These are phyloP conservation scores for Aspergillus udagawae DNA, from an alignment of 2,329 filamentous ascomycete species.

Conservation along the genomic window DNA sequence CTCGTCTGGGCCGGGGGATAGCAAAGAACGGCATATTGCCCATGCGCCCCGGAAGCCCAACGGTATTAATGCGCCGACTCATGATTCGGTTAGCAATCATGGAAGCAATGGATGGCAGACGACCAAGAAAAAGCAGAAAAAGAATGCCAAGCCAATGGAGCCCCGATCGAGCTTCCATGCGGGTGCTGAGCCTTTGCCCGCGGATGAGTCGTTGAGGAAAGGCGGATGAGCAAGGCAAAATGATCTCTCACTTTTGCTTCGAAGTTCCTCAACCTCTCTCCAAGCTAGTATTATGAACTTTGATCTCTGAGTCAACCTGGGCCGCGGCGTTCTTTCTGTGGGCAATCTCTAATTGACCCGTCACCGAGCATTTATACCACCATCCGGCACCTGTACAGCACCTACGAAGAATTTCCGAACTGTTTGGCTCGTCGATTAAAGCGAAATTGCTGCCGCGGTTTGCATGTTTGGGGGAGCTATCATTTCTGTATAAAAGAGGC, in stretches of 20 bases:
- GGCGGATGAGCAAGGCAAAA: constrained; percentile 34
- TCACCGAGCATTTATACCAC: background rate
- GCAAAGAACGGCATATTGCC: constrained; percentile 29
- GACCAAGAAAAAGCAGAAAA: constrained; percentile 42
- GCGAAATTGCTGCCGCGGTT: constrained; percentile 1
- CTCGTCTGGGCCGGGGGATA: constrained; percentile 16
- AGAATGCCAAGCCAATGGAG: constrained; percentile 34
- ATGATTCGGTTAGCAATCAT: constrained; percentile 22
- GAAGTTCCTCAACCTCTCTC: background rate
- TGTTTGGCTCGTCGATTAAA: background rate
- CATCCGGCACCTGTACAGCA: background rate
- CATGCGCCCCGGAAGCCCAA: constrained; percentile 30
- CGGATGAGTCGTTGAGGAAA: constrained; percentile 43
- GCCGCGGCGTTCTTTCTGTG: too few species aligned
- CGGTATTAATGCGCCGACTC: constrained; percentile 21
- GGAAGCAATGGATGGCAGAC: constrained; percentile 40
- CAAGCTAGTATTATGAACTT: background rate
- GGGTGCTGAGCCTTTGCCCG: constrained; percentile 37
- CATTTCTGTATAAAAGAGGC: constrained; percentile 19
- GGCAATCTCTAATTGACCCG: background rate
- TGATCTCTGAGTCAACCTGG: background rate
- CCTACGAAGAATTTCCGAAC: background rate
- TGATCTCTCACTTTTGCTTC: background rate
- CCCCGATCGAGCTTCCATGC: constrained; percentile 23
- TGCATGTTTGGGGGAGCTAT: background rate